Evolutionary conservation across 345 rosid genomes (phyloP).

Genomic region (Brassica carinata): DNA sequence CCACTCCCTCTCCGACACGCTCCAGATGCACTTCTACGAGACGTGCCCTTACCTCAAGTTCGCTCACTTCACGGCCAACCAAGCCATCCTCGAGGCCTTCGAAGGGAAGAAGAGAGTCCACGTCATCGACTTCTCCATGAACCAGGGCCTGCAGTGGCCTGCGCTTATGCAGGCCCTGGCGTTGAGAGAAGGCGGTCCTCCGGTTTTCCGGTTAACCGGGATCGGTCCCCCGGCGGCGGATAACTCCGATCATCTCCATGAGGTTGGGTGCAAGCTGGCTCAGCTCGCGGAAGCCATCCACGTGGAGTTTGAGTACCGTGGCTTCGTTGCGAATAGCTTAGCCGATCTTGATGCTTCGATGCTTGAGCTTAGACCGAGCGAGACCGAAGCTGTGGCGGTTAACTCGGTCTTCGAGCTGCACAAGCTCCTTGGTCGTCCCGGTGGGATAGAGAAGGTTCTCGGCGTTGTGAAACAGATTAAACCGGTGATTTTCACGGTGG

Average conservation of each 20-base stretch:
- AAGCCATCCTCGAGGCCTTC: slow-evolving; percentile 87
- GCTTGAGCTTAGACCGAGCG: slow-evolving; percentile 61
- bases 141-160: slow-evolving; percentile 89
- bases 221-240: slow-evolving; percentile 78
- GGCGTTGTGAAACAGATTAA: slow-evolving; percentile 60
- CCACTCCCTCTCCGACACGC: slow-evolving; percentile 54
- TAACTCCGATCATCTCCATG: slow-evolving; percentile 60
- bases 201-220: slow-evolving; percentile 71
- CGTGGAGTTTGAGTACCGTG: slow-evolving; percentile 75
- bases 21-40: slow-evolving; percentile 86
- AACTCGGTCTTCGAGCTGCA: slow-evolving; percentile 89
- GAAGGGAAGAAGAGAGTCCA: slow-evolving; percentile 66
- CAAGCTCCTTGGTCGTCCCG: slow-evolving; percentile 60
- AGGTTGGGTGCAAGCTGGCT: slow-evolving; percentile 84
- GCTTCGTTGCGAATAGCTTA: slow-evolving; percentile 71
- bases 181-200: slow-evolving; percentile 67
- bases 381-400: slow-evolving; percentile 68
- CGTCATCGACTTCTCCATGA: slow-evolving; percentile 77
- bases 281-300: slow-evolving; percentile 69
- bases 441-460: slow-evolving; percentile 64
- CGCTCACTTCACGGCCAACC: slow-evolving; percentile 89
- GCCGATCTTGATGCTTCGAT: slow-evolving; percentile 80
- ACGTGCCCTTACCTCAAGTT: slow-evolving; percentile 89
- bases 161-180: slow-evolving; percentile 89
- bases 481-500: slow-evolving; percentile 75